Evolutionary conservation across 2,329 filamentous ascomycete genomes (phyloP).

Genomic region (Torrubiella hemipterigena): DNA sequence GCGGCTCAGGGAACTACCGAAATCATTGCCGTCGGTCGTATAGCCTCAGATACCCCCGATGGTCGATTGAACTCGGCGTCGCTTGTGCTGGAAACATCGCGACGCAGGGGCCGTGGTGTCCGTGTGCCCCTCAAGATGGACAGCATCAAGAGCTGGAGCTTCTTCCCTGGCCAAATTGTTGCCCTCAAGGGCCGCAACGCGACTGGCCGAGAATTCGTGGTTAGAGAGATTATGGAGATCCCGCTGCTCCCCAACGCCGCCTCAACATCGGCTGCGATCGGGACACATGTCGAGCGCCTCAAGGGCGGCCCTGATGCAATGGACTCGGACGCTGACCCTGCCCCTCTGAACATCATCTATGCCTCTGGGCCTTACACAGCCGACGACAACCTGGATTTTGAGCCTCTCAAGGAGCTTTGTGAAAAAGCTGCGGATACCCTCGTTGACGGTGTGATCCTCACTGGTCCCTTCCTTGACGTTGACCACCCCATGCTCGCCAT

Average conservation of each 20-base stretch:
- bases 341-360: conserved; percentile 65
- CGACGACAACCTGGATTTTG: conserved; percentile 84
- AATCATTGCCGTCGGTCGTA: conserved; percentile 80
- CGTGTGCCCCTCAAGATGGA: conserved; percentile 71
- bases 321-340: conserved; percentile 36
- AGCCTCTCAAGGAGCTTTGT: conserved; percentile 73
- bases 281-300: conserved; percentile 57
- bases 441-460: conserved; percentile 68
- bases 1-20: conserved; percentile 75
- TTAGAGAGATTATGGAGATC: conserved; percentile 61
- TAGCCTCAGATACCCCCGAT: conserved; percentile 78
- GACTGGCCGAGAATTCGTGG: conserved; percentile 71
- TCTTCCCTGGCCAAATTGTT: conserved; percentile 92
- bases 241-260: conserved; percentile 67
- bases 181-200: conserved; percentile 79
- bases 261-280: conserved; percentile 52
- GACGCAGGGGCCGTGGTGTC: conserved; percentile 69
- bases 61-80: conserved; percentile 79
- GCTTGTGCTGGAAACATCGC: conserved; percentile 77
- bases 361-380: conserved; percentile 84
- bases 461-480: conserved; percentile 81
- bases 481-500: conserved; percentile 81
- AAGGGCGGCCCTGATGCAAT: conserved; percentile 51
- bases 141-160: conserved; percentile 56
- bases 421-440: conserved; percentile 60